Evolutionary conservation across 805 yeast species (phyloP).

Genomic region (Schwanniomyces polymorphus): DNA sequence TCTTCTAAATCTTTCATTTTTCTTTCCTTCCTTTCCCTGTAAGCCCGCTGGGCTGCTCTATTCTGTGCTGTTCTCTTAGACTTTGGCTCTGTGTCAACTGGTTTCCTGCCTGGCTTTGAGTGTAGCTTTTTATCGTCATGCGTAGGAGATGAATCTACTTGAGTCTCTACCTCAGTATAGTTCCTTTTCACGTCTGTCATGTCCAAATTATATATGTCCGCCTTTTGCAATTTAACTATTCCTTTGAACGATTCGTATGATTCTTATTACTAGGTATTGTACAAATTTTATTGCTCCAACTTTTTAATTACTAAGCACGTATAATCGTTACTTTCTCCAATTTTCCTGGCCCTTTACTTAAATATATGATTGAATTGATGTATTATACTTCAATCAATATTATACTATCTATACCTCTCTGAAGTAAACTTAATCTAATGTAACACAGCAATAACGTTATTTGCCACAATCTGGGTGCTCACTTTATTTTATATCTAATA

Average conservation of each 20-base stretch:
- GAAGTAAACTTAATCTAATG: neutral
- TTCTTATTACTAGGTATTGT: neutral
- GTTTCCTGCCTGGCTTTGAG: conserved; percentile 79
- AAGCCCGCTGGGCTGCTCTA: conserved; percentile 98
- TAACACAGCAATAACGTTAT: neutral
- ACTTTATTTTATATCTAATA: conserved; percentile 1
- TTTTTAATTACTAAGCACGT: neutral
- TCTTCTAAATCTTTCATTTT: conserved; percentile 84
- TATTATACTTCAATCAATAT: neutral
- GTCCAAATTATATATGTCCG: neutral
- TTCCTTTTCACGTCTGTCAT: conserved; percentile 36
- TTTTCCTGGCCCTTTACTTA: neutral
- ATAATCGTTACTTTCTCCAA: neutral
- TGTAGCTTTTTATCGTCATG: conserved; percentile 40
- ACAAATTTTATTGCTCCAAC: neutral
- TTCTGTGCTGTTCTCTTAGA: conserved; percentile 94
- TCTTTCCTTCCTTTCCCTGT: conserved; percentile 88
- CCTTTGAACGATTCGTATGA: neutral
- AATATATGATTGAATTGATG: neutral
- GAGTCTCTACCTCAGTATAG: conserved; percentile 19
- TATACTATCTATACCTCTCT: neutral
- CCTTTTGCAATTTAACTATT: too few relatives aligned
- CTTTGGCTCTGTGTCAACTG: conserved; percentile 75
- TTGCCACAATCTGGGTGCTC: neutral
- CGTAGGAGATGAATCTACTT: conserved; percentile 6